These are phyloP conservation scores for Spathaspora passalidarum DNA, from an alignment of 805 yeast species.

Conservation along the genomic window DNA sequence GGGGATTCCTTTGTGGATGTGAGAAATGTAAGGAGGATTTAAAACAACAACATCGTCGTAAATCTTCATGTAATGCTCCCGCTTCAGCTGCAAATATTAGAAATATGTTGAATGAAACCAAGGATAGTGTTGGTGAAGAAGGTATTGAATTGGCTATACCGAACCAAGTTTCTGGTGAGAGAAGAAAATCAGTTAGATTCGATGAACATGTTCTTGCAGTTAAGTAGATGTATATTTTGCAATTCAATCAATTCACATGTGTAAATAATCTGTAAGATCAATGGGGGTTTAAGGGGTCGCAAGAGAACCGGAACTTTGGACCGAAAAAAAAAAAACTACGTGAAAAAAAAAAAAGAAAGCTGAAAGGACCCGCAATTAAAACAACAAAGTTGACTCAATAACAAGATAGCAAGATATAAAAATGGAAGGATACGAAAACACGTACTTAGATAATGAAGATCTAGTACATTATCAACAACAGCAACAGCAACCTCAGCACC, in stretches of 20 bases:
- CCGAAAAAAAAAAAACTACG: not conserved
- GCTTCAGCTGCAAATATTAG: constrained; percentile 36
- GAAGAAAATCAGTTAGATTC: constrained; percentile 66
- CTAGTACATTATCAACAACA: constrained; percentile 5
- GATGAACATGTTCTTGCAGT: constrained; percentile 50
- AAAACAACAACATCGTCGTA: constrained; percentile 41
- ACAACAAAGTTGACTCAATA: not conserved
- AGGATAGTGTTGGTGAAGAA: constrained; percentile 40
- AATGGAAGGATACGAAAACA: constrained; percentile 5
- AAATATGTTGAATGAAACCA: constrained; percentile 42
- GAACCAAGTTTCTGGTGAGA: constrained; percentile 29
- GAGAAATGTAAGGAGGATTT: constrained; percentile 59
- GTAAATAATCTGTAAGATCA: too few species aligned
- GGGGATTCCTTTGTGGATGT: constrained; percentile 79
- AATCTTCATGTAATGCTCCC: constrained; percentile 31
- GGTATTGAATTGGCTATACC: constrained; percentile 46
- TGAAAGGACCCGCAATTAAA: not conserved
- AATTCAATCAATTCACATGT: too few species aligned
- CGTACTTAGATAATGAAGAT: constrained; percentile 8
- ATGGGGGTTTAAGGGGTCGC: not conserved
- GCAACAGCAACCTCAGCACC: constrained; percentile 3
- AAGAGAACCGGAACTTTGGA: not conserved
- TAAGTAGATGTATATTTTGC: constrained; percentile 1
- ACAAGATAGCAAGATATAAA: not conserved
- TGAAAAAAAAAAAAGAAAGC: not conserved